These are phyloP conservation scores for Russula abietina DNA, from an alignment of 768 basidiomycete species.

Conservation along the genomic window DNA sequence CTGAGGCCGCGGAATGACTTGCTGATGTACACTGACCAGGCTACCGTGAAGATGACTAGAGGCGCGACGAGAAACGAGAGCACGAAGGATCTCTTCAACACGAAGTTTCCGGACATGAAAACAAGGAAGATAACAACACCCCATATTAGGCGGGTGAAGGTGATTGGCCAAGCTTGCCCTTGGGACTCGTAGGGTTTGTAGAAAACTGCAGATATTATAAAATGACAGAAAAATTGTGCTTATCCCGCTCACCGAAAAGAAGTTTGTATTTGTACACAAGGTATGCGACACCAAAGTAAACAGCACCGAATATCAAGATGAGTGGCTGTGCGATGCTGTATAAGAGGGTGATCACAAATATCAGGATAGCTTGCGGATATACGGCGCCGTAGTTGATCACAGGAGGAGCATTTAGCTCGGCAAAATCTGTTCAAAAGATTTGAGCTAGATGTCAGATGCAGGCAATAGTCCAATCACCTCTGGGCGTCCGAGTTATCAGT, in stretches of 20 bases:
- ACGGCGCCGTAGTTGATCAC: conserved; percentile 98
- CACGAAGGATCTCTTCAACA: conserved; percentile 53
- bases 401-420: conserved; percentile 93
- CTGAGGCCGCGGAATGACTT: conserved; percentile 65
- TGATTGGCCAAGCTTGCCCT: conserved; percentile 97
- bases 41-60: conserved; percentile 63
- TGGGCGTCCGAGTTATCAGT: conserved; percentile 81
- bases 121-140: conserved; percentile 88
- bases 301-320: conserved; percentile 89
- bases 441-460: conserved; percentile 4
- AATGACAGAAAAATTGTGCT: neutral
- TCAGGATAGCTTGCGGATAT: conserved; percentile 93
- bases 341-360: conserved; percentile 90
- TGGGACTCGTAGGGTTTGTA: conserved; percentile 98
- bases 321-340: conserved; percentile 96
- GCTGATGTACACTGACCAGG: conserved; percentile 79
- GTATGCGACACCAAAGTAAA: conserved; percentile 95
- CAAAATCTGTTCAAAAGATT: conserved; percentile 58
- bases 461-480: conserved; percentile 46
- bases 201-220: conserved; percentile 57
- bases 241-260: conserved; percentile 65
- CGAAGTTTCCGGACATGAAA: conserved; percentile 97
- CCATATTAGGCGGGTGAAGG: conserved; percentile 88
- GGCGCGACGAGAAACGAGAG: conserved; percentile 65
- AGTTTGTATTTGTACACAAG: conserved; percentile 98